Evolutionary conservation across 345 rosid species (phyloP).

Genomic region (Brassica nigra): DNA sequence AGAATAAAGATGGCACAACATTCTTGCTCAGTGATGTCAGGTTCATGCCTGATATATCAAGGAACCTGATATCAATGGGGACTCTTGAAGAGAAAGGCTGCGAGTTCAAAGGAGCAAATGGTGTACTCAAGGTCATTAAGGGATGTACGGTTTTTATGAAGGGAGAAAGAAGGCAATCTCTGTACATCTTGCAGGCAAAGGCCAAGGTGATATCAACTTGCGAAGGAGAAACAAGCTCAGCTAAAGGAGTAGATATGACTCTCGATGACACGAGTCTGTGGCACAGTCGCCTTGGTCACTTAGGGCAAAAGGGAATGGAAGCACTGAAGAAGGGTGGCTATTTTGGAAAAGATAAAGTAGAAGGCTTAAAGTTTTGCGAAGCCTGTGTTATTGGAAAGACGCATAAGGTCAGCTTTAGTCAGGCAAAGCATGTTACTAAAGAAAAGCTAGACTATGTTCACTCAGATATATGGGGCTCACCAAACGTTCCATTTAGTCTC

Average conservation of each 20-base stretch:
- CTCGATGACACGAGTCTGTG: background rate
- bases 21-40: background rate
- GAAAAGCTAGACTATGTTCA: background rate
- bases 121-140: background rate
- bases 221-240: background rate
- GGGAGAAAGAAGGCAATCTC: background rate
- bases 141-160: background rate
- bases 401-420: background rate
- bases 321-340: background rate
- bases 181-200: background rate
- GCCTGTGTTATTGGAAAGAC: background rate
- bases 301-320: background rate
- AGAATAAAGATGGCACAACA: background rate
- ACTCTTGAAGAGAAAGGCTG: background rate
- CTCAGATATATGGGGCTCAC: background rate
- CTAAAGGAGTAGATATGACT: too few relatives aligned
- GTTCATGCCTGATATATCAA: background rate
- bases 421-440: background rate
- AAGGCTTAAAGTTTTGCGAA: background rate
- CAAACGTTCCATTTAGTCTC: background rate
- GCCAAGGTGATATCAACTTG: background rate
- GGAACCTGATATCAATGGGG: background rate
- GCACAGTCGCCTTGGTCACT: background rate
- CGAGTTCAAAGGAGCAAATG: background rate
- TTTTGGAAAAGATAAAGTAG: background rate